Evolutionary conservation across 768 basidiomycete species (phyloP), one percentile per base, ranked within the genome.

Genomic region (Pleurotus platypus): DNA sequence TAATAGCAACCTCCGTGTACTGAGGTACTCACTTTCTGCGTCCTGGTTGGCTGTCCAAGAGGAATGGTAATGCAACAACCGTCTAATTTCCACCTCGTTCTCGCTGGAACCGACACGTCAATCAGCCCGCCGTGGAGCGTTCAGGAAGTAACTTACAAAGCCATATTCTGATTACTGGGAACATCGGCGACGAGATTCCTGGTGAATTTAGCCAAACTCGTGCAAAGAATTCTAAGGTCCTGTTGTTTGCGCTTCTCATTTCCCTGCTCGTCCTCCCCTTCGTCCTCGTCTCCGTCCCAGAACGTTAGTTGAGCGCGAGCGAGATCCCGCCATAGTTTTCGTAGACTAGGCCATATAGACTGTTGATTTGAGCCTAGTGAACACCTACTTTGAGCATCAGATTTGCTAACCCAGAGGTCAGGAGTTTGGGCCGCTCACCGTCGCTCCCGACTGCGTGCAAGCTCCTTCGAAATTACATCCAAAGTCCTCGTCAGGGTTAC

Each of bases 171-270:
- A 70, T 92, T 92, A n/a, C 68, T 67, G 6, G 83, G 78, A 13
- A 86, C 79, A 5, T 85, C 90, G 8, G 92, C 92, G 35, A 91
- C 84, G 8, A 94, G 70, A 67, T 97, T 95, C 58, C 94, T 81
- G 12, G 90, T 92, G 65, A 95, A 86, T 64, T 84, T 87, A 6
- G 85, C 87, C 18, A 92, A 64, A 62, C 74, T 76, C n/a, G 70
- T 71, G 58, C 79, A 78, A 9, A 84, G 67, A 0, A 63, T 61
- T 49, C 72, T 74, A 5, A 79, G 74, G 24, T 66, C 61, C 9
- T 66, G 59, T 56, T 76, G 68, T 49, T 74, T 55, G 49, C 48
- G 43, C 49, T 43, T 57, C 60, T 57, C 67, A 62, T 38, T 49
- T 37, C 49, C 57, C 16, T 58, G 63, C 12, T 62, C 66, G 20